phyloP scores from a whole-genome alignment of 768 basidiomycete genomes.

The Hygrocybe punicea region DNA sequence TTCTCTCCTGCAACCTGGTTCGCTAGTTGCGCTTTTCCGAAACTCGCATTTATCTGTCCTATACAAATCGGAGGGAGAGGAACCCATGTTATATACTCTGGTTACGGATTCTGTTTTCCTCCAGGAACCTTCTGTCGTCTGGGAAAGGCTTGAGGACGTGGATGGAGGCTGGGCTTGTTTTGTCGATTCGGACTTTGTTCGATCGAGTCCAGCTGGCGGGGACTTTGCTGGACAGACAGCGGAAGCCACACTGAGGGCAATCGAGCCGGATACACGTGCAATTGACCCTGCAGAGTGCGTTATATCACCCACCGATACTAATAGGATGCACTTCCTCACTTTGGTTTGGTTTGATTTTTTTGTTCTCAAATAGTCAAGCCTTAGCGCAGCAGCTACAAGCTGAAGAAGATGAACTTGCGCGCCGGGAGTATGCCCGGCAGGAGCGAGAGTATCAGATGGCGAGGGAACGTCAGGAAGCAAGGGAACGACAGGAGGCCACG shows the following conservation, averaged over 20 bases:
- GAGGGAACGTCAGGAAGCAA: neutral
- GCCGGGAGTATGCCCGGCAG: conserved; percentile 31
- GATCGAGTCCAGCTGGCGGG: conserved; percentile 67
- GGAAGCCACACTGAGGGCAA: conserved; percentile 52
- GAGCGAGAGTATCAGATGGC: neutral
- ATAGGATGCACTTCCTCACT: neutral
- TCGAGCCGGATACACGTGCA: conserved; percentile 41
- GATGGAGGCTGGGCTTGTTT: conserved; percentile 77
- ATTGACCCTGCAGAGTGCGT: conserved; percentile 63
- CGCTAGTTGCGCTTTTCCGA: conserved; percentile 83
- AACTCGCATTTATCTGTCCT: conserved; percentile 88
- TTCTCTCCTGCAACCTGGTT: conserved; percentile 49
- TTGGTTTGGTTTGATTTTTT: neutral
- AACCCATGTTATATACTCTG: conserved; percentile 66
- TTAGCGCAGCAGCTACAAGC: conserved; percentile 76
- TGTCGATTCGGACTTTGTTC: conserved; percentile 67
- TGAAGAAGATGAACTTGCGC: conserved; percentile 66
- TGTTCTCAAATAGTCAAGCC: conserved; percentile 43
- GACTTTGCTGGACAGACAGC: conserved; percentile 75
- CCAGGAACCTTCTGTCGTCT: conserved; percentile 74
- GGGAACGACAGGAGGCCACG: no score
- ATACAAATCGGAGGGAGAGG: conserved; percentile 51
- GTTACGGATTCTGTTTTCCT: conserved; percentile 84
- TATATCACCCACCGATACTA: neutral
- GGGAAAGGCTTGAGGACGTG: conserved; percentile 88